phyloP scores from a whole-genome alignment of 1,139 yeast genomes.

The Blastobotrys capitulatus region DNA sequence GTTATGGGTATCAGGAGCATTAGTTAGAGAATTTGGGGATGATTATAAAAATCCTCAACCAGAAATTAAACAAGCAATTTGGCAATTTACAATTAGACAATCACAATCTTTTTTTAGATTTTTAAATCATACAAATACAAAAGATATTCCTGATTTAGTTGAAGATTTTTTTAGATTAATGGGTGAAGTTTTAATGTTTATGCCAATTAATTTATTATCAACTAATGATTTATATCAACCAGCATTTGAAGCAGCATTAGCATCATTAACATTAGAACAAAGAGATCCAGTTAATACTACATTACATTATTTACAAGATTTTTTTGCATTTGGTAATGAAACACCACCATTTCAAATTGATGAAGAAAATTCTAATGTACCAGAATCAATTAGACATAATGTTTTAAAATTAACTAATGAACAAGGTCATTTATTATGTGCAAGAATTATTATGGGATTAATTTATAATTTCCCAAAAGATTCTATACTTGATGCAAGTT shows the following conservation, averaged over 20 bases:
- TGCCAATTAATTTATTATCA: slow-evolving; percentile 59
- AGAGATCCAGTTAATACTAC: slow-evolving; percentile 66
- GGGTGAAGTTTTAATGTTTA: slow-evolving; percentile 73
- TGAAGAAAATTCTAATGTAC: slow-evolving; percentile 43
- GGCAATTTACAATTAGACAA: slow-evolving; percentile 48
- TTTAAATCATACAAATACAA: slow-evolving; percentile 29
- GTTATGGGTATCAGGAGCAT: slow-evolving; percentile 83
- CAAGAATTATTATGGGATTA: slow-evolving; percentile 57
- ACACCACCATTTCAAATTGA: slow-evolving; percentile 68
- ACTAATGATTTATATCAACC: slow-evolving; percentile 49
- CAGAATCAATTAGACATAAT: slow-evolving; percentile 46
- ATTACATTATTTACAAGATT: slow-evolving; percentile 71
- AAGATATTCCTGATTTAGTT: slow-evolving; percentile 62
- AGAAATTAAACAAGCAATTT: slow-evolving; percentile 39
- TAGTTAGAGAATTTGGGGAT: slow-evolving; percentile 73
- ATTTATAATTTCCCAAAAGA: slow-evolving; percentile 69
- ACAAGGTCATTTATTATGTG: slow-evolving; percentile 55
- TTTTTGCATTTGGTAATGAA: slow-evolving; percentile 77
- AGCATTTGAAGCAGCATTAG: slow-evolving; percentile 55
- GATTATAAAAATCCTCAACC: slow-evolving; percentile 42
- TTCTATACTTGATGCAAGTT: slow-evolving; percentile 69
- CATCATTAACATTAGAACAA: slow-evolving; percentile 56
- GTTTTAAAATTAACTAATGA: slow-evolving; percentile 41
- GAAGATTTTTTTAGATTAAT: slow-evolving; percentile 88
- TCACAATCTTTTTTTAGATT: slow-evolving; percentile 40